Evolutionary conservation across 176 grass and related monocot species (phyloP).

Genomic region (Carex kokanica): DNA sequence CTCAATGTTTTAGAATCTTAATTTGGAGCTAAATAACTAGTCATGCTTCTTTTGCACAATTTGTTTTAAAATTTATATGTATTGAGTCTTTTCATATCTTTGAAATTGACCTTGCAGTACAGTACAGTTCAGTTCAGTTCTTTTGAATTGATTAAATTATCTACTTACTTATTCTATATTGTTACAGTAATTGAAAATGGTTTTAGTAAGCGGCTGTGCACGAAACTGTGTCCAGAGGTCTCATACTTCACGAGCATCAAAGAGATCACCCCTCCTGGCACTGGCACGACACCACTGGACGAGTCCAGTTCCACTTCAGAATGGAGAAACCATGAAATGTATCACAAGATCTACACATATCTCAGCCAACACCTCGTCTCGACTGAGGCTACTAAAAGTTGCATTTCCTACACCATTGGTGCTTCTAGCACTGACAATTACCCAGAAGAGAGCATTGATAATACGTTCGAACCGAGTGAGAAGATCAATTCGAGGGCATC

Average conservation of each 20-base stretch:
- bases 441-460: conserved; percentile 61
- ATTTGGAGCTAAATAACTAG: no score
- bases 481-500: conserved; percentile 26
- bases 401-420: conserved; percentile 55
- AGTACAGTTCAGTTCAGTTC: background rate
- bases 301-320: conserved; percentile 36
- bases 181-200: conserved; percentile 48
- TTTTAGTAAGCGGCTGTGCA: conserved; percentile 54
- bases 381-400: conserved; percentile 23
- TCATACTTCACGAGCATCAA: conserved; percentile 36
- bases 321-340: conserved; percentile 26
- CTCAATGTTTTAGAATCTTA: no score
- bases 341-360: conserved; percentile 54
- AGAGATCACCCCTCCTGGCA: conserved; percentile 28
- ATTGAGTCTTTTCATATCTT: no score
- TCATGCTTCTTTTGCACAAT: no score
- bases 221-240: conserved; percentile 47
- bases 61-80: no score
- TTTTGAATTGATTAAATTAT: background rate
- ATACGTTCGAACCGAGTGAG: conserved; percentile 55
- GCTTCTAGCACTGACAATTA: conserved; percentile 88
- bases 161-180: background rate
- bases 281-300: background rate
- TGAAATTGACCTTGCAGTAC: no score
- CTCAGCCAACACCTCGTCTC: conserved; percentile 43